Base-by-base conservation (phyloP, 306 rosid species). In the Quercus mongolica region DNA sequence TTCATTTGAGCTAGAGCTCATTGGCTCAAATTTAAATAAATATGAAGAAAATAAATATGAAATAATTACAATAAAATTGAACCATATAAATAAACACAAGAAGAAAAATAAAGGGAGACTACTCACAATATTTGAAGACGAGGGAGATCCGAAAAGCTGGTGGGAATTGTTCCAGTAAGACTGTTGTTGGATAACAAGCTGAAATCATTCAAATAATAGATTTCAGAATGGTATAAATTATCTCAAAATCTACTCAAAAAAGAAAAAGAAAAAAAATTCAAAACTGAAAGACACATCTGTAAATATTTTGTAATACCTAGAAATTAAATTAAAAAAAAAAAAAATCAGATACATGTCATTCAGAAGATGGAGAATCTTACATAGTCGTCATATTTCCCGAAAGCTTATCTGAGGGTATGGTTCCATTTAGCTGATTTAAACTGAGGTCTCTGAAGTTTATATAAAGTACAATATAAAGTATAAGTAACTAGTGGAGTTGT, bases 61-160 rank as follows among this genome's bases (percentile, higher is more conserved):
- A 73, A 35, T 35, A 35, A 35, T 35, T 28, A 77, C 65, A 20
- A 25, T 64, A 17, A 21, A 15, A 55, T 5, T 25, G 35, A 81
- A 61, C 56, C 41, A 74, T 77, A 56, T 28, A 38, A 62, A 57
- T 41, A 6, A 58, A 51, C 15, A 75, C 41, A 69, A 33, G 71
- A 46, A 14, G 64, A 74, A 64, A 74, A 44, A 74, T 58, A 41
- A 79, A 59, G 63, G 44, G 18, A 64, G 57, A 74, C 49, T 44
- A 67, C 98, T 91, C 80, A 96, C 98, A 96, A 76, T 79, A 12
- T 85, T 80, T 96, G 99, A 88, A 93, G 96, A 26, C 0, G 54
- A 19, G 92, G 85, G 74, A 96, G 91, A 76, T 19, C 69, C 13
- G 92, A 83, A 85, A 90, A 86, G 83, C 68, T 79, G 78, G 91